Conservation (phyloP, 1,284 basidiomycete species). For the Veloboletus limbatus region DNA sequence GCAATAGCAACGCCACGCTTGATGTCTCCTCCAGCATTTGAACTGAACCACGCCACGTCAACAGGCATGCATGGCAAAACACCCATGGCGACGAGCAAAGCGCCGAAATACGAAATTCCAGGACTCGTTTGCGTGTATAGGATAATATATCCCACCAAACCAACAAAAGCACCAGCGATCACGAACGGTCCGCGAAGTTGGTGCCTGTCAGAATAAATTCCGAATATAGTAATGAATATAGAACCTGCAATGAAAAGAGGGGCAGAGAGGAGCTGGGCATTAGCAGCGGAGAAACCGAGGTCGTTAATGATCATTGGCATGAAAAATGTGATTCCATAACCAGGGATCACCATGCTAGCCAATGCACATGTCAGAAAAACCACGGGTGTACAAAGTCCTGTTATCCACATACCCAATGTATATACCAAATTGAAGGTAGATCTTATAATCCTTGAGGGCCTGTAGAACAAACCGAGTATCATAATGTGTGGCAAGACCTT, state of each 20-base stretch:
- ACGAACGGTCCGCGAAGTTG: conserved; percentile 42
- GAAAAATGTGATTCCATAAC: conserved; percentile 58
- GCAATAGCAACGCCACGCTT: no score
- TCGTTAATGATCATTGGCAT: conserved; percentile 51
- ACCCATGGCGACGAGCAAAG: no score
- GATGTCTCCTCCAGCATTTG: no score
- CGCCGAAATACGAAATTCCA: no score
- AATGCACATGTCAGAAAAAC: conserved; percentile 5
- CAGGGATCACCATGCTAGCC: conserved; percentile 42
- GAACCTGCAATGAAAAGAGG: conserved; percentile 46
- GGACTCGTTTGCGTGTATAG: no score
- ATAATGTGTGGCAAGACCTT: conserved; percentile 28
- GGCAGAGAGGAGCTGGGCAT: conserved; percentile 52
- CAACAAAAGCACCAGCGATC: no score
- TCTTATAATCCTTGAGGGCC: conserved; percentile 40
- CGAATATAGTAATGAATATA: conserved; percentile 38
- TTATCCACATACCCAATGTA: conserved; percentile 38
- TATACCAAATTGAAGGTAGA: conserved; percentile 41
- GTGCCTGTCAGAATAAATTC: conserved; percentile 40
- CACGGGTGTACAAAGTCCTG: not conserved
- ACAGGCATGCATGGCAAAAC: no score
- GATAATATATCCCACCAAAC: no score
- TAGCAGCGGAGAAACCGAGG: conserved; percentile 50
- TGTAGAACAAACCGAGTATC: conserved; percentile 36
- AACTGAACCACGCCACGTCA: no score